These are phyloP conservation scores for Carex myosuroides DNA, from an alignment of 176 grass and related monocot genomes.

Conservation along the genomic window DNA sequence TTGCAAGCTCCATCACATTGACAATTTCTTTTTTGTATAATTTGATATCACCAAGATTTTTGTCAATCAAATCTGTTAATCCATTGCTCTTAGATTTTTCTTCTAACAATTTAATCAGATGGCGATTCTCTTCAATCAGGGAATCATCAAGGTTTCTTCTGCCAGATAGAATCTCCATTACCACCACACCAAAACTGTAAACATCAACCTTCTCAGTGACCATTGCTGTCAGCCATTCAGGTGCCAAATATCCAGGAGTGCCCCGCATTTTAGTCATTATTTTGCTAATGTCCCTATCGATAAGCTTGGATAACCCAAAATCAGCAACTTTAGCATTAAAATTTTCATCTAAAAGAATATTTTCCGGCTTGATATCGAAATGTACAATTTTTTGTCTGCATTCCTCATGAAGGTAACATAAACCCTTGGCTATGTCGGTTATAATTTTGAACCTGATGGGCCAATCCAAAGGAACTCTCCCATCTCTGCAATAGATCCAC, in stretches of 20 bases:
- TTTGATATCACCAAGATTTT: background rate
- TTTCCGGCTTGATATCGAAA: conserved; percentile 61
- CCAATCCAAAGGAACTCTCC: conserved; percentile 34
- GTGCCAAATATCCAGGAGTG: too few relatives aligned
- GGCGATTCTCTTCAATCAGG: too few relatives aligned
- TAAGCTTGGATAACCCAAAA: too few relatives aligned
- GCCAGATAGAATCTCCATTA: too few relatives aligned
- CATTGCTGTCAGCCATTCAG: too few relatives aligned
- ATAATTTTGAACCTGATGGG: conserved; percentile 25
- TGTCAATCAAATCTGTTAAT: conserved; percentile 31
- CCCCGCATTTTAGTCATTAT: too few relatives aligned
- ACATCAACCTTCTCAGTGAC: too few relatives aligned
- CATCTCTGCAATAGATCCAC: conserved; percentile 41
- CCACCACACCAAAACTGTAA: too few relatives aligned
- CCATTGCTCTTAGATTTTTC: background rate
- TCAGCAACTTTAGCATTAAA: conserved; percentile 32
- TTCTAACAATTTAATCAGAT: too few relatives aligned
- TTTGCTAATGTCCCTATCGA: too few relatives aligned
- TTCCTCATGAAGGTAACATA: conserved; percentile 59
- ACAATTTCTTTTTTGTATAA: conserved; percentile 27
- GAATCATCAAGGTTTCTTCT: too few relatives aligned
- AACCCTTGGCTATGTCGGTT: conserved; percentile 34
- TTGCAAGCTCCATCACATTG: conserved; percentile 37
- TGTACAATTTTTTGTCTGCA: conserved; percentile 51
- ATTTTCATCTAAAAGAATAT: conserved; percentile 55